Percentiles rank a stretch among this genome's conserved stretches.
Conservation (phyloP, 768 basidiomycete genomes). For the Crucibulum laeve region DNA sequence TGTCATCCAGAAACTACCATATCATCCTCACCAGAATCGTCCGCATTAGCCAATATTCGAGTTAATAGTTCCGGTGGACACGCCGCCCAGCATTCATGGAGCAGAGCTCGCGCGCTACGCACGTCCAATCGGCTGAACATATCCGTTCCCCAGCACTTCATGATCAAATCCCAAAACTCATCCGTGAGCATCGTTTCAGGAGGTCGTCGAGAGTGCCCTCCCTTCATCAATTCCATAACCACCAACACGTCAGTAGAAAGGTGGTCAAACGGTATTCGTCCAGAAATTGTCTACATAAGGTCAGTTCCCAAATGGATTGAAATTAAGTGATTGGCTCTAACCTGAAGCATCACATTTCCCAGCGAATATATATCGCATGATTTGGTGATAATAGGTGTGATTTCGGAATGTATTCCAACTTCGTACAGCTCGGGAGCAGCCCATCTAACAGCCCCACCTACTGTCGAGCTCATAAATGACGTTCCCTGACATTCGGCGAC, state of each 20-base stretch:
- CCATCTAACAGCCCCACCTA: conserved; percentile 27
- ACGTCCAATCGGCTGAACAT: too few relatives aligned
- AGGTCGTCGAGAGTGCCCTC: conserved; percentile 2
- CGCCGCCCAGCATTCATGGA: too few relatives aligned
- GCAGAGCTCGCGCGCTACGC: too few relatives aligned
- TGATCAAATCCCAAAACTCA: conserved; percentile 4
- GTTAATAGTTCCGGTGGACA: too few relatives aligned
- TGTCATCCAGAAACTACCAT: too few relatives aligned
- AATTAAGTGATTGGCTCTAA: neutral
- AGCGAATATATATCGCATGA: conserved; percentile 32
- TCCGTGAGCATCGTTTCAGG: neutral
- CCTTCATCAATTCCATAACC: conserved; percentile 1
- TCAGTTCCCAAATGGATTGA: neutral
- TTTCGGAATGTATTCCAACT: conserved; percentile 7
- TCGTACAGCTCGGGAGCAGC: conserved; percentile 27
- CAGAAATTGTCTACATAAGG: neutral
- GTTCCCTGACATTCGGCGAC: conserved; percentile 12
- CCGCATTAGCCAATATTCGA: too few relatives aligned
- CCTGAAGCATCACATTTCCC: conserved; percentile 24
- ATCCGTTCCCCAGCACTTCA: neutral
- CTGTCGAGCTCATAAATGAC: conserved; percentile 19
- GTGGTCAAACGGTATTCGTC: conserved; percentile 5
- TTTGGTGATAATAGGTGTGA: conserved; percentile 5
- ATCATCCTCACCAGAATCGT: too few relatives aligned
- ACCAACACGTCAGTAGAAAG: conserved; percentile 1